phyloP scores from a whole-genome alignment of 805 yeast species.

The Kluyveromyces nonfermentans region DNA sequence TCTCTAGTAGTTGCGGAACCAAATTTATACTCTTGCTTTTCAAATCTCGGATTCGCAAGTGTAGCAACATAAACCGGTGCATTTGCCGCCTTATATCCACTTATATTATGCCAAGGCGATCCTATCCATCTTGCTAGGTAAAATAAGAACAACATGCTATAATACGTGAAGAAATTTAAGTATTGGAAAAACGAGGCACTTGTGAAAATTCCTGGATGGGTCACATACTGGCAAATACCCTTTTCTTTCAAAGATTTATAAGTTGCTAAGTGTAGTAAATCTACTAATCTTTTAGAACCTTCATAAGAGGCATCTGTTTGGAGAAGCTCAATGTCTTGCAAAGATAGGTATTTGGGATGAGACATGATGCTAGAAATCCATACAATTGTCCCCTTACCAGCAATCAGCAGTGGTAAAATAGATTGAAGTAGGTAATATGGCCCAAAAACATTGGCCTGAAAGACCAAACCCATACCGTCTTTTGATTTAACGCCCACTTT shows the following conservation, averaged over 20 bases:
- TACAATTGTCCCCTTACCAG: slow-evolving; percentile 53
- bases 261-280: slow-evolving; percentile 69
- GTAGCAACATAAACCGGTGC: slow-evolving; percentile 67
- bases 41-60: slow-evolving; percentile 38
- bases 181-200: slow-evolving; percentile 70
- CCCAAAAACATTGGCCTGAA: slow-evolving; percentile 95
- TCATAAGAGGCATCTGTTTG: slow-evolving; percentile 67
- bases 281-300: slow-evolving; percentile 83
- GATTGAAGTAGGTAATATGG: slow-evolving; percentile 79
- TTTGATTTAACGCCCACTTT: slow-evolving; percentile 60
- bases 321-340: slow-evolving; percentile 65
- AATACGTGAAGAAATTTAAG: slow-evolving; percentile 68
- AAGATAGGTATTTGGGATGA: slow-evolving; percentile 60
- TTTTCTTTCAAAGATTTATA: slow-evolving; percentile 40
- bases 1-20: slow-evolving; percentile 63
- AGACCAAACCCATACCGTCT: slow-evolving; percentile 80
- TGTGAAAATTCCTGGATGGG: slow-evolving; percentile 91
- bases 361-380: slow-evolving; percentile 89
- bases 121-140: slow-evolving; percentile 77
- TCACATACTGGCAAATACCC: slow-evolving; percentile 63
- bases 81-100: slow-evolving; percentile 84
- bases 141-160: slow-evolving; percentile 79
- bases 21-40: slow-evolving; percentile 43
- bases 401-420: slow-evolving; percentile 43
- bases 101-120: slow-evolving; percentile 79